Evolutionary conservation across 73 alveolate species (phyloP).

Genomic region (Symbiodinium natans): DNA sequence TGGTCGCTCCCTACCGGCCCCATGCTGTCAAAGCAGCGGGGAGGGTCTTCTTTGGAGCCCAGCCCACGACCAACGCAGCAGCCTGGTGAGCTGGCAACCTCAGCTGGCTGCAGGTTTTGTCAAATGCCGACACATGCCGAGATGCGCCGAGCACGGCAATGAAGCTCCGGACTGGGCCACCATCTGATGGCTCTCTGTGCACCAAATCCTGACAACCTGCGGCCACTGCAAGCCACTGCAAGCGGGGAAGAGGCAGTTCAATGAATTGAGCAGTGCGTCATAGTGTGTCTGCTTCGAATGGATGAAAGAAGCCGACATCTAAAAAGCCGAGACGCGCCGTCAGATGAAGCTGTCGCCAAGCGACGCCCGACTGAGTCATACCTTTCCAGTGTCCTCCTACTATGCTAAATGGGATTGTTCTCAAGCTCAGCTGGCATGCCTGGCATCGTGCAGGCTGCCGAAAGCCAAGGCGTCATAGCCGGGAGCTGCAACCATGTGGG

Average conservation of each 20-base stretch:
- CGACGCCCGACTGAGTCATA: slow-evolving; percentile 58
- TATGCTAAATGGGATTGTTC: neutral
- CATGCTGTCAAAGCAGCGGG: slow-evolving; percentile 18
- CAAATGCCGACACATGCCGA: neutral
- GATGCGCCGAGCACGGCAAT: no score
- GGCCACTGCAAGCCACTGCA: no score
- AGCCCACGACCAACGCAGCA: slow-evolving; percentile 28
- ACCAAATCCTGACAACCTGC: slow-evolving; percentile 67
- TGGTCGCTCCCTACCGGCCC: neutral
- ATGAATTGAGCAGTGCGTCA: no score
- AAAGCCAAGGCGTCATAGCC: neutral
- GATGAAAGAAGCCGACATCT: neutral
- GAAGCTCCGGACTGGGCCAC: slow-evolving; percentile 29
- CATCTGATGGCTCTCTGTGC: slow-evolving; percentile 4
- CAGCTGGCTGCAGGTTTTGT: neutral
- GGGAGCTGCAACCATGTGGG: neutral
- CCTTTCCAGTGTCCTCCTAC: neutral
- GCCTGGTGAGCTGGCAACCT: slow-evolving; percentile 61
- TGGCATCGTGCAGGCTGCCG: slow-evolving; percentile 2
- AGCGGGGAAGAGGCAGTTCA: no score
- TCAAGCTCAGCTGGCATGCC: neutral
- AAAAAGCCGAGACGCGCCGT: slow-evolving; percentile 46
- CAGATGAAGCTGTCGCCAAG: slow-evolving; percentile 70
- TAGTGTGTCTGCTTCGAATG: neutral
- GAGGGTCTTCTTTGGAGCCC: slow-evolving; percentile 59